Conservation (phyloP, 306 rosid genomes). For the Gastrolobium villosum region DNA sequence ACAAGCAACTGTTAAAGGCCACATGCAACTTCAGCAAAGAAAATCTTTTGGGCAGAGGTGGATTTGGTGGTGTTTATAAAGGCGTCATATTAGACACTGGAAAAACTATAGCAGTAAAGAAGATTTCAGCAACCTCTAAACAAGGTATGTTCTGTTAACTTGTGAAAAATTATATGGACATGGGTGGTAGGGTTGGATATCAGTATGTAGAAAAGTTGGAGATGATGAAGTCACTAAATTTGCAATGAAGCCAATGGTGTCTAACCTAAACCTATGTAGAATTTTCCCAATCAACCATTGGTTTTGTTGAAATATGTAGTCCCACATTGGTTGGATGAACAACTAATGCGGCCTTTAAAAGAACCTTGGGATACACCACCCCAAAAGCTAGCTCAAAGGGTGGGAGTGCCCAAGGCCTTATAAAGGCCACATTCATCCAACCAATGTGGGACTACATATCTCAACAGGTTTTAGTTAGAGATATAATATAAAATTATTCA, state of each 20-base stretch:
- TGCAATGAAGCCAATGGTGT: not conserved
- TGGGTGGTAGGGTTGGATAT: not conserved
- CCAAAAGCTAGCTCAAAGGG: too few species aligned
- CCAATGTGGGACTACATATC: too few species aligned
- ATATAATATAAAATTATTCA: too few species aligned
- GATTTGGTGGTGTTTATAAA: conserved; percentile 69
- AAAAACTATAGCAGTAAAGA: conserved; percentile 62
- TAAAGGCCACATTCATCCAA: too few species aligned
- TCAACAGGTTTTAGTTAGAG: too few species aligned
- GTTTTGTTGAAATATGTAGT: too few species aligned
- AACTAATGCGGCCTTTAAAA: too few species aligned
- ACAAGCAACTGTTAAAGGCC: conserved; percentile 60
- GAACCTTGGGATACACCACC: too few species aligned
- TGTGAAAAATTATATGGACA: not conserved
- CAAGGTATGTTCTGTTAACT: conserved; percentile 56
- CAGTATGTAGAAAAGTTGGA: not conserved
- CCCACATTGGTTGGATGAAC: too few species aligned
- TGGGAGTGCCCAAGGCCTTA: too few species aligned
- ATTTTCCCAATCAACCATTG: not conserved
- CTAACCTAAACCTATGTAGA: not conserved
- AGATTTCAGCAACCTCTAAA: conserved; percentile 62
- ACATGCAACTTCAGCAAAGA: conserved; percentile 59
- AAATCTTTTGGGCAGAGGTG: conserved; percentile 65
- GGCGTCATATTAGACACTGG: conserved; percentile 51
- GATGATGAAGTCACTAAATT: not conserved